Percentiles rank a stretch among this genome's conserved stretches.
Conservation (phyloP, 495 filamentous ascomycete genomes). For the Bombardia bombarda region DNA sequence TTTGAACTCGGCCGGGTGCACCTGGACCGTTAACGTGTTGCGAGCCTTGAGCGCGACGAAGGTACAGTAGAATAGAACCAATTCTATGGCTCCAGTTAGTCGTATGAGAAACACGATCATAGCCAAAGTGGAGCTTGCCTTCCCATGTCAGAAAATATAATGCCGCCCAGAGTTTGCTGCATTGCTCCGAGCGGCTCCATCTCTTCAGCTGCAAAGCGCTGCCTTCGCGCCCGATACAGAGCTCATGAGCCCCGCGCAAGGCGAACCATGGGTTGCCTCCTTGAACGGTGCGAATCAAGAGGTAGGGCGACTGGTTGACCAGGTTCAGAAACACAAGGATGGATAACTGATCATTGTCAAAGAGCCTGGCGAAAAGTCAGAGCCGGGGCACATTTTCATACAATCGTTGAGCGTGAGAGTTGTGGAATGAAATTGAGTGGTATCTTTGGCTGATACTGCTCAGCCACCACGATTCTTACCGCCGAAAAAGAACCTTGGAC, state of each 20-base stretch:
- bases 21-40: slow-evolving; percentile 45
- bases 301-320: slow-evolving; percentile 31
- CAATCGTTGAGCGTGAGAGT: no score
- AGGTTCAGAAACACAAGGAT: slow-evolving; percentile 39
- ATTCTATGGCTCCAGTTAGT: slow-evolving; percentile 29
- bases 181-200: slow-evolving; percentile 35
- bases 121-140: slow-evolving; percentile 23
- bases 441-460: no score
- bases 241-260: slow-evolving; percentile 38
- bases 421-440: no score
- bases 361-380: slow-evolving; percentile 24
- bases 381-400: no score
- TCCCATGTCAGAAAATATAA: slow-evolving; percentile 50
- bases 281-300: slow-evolving; percentile 31
- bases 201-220: slow-evolving; percentile 39
- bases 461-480: slow-evolving; percentile 25
- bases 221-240: slow-evolving; percentile 39
- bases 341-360: slow-evolving; percentile 44
- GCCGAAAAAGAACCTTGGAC: slow-evolving; percentile 42
- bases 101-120: neutral
- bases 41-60: slow-evolving; percentile 69
- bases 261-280: slow-evolving; percentile 38
- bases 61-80: slow-evolving; percentile 74
- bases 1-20: slow-evolving; percentile 50
- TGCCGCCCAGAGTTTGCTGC: slow-evolving; percentile 41